Evolutionary conservation across 129 eudicot genomes (phyloP), one percentile per base, ranked within the genome.

Genomic region (Lactuca saligna): DNA sequence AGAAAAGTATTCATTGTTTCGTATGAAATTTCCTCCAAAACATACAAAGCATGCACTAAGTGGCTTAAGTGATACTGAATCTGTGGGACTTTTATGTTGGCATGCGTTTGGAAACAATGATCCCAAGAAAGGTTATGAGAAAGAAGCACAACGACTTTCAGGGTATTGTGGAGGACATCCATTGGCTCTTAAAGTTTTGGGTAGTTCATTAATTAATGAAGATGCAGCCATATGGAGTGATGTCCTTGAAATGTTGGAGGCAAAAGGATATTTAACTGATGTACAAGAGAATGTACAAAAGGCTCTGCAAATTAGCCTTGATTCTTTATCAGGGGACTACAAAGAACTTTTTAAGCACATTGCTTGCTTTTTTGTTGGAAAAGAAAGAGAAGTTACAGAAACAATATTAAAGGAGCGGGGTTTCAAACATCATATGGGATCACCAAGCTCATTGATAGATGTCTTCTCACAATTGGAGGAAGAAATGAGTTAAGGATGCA

Each of bases 311-410:
- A 25, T 60, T 25, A 48, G 68, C 16, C 59, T 29, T 11, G 58
- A 61, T 46, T 33, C 75, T 14, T 44, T 71, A 32, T 48, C 35
- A 31, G 57, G 42, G 4, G 13, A 57, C 13, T 63, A 48, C 31
- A 20, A 17, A 25, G 53, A 66, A 6, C 13, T 66, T 3, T 66
- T 66, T 12, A 39, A 50, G n/a, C 49, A 67, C 4, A 67, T 67
- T 51, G 72, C 61, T n/a, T 67, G 71, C 32, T 17, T 71, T 44
- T 59, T 46, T 59, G 41, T 46, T 17, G 72, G 61, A 53, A 25
- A 15, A 20, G 61, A 32, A 1, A 67, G 57, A 34, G 13, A 51
- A 7, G 3, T 14, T 3, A n/a, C 32, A 0, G 38, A n/a, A 35
- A n/a, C 7, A n/a, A 51, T 53, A 32, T 33, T 67, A 67, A 38